Base-by-base conservation (phyloP, 768 basidiomycete species). In the Kondoa subrosea region DNA sequence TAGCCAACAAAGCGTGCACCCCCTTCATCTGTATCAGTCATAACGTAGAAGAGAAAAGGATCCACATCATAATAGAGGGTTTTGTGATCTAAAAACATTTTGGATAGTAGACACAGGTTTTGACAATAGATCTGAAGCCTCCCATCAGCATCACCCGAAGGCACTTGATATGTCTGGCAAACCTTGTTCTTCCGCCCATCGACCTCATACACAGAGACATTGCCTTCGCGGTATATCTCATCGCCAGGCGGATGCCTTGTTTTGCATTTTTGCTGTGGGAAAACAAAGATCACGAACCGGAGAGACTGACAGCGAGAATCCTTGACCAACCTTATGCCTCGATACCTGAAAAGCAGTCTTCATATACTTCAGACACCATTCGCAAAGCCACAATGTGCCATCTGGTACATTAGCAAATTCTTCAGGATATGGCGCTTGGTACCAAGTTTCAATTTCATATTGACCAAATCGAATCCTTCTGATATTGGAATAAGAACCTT, bases 11-110 rank as follows among this genome's bases (percentile, higher is more conserved):
- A 99, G 65, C 88, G 85, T 31, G 91, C 87, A 3, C 93, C 95
- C 62, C 83, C 78, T 40, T 91, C 89, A 78, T 95, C 89, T 12
- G 70, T 57, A 76, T 95, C 89, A 2, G 93, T 87, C 80, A 95
- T 89, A 71, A 99, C 92, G 77, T 99, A 99, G 80, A 99, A 99
- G 59, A 99, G 80, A 78, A 99, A 99, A 0, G 95, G 95, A 78
- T 99, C 95, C 71, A 97, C 93, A 78, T 97, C 93, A 79, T 97
- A 96, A 78, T 96, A 96, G 63, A 97, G 83, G 21, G 92, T 96
- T 77, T 97, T 97, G 80, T 95, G 91, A 77, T 96, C 91, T 72
- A 97, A 83, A 78, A 97, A 97, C 92, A 96, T 96, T 78, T 95
- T 96, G 68, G 93, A 93, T 50, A 97, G 82, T 69, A 97, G 81